Conservation (phyloP, 2,329 filamentous ascomycete species). For the Cladosporium sp. region DNA sequence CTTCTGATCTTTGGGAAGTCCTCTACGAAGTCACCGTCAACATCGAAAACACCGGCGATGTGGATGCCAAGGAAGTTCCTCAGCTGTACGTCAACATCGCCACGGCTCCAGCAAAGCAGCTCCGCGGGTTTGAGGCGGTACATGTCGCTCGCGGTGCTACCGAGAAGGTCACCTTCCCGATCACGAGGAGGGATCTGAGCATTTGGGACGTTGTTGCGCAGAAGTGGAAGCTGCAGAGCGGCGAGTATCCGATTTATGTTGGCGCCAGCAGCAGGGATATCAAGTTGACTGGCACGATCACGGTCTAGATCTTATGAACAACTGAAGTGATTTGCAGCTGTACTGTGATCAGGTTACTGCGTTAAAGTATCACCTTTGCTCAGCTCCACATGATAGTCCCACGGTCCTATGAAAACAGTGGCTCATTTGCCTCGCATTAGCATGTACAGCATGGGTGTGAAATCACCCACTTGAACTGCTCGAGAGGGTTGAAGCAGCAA, state of each 20-base stretch:
- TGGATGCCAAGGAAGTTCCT: constrained; percentile 51
- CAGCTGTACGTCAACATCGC: constrained; percentile 57
- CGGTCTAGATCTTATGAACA: not conserved
- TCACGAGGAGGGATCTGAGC: constrained; percentile 45
- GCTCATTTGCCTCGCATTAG: not conserved
- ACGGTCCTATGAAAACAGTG: not conserved
- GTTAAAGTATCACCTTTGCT: not conserved
- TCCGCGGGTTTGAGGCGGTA: constrained; percentile 45
- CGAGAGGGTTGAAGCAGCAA: not conserved
- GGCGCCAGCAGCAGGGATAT: constrained; percentile 15
- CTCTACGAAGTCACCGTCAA: constrained; percentile 50
- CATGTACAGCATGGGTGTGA: not conserved
- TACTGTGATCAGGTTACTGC: not conserved
- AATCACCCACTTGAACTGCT: not conserved
- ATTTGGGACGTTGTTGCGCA: constrained; percentile 44
- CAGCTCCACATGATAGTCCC: not conserved
- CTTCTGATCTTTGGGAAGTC: constrained; percentile 53
- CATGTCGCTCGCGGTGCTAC: constrained; percentile 29
- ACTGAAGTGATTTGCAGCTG: not conserved
- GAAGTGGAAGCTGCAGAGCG: constrained; percentile 40
- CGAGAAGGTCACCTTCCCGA: constrained; percentile 37
- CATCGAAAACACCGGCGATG: constrained; percentile 53
- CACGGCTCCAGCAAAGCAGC: constrained; percentile 38
- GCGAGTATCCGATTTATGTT: constrained; percentile 16
- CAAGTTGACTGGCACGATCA: constrained; percentile 11